These are phyloP conservation scores for Eruca vesicaria DNA, from an alignment of 441 rosid genomes.

Conservation along the genomic window DNA sequence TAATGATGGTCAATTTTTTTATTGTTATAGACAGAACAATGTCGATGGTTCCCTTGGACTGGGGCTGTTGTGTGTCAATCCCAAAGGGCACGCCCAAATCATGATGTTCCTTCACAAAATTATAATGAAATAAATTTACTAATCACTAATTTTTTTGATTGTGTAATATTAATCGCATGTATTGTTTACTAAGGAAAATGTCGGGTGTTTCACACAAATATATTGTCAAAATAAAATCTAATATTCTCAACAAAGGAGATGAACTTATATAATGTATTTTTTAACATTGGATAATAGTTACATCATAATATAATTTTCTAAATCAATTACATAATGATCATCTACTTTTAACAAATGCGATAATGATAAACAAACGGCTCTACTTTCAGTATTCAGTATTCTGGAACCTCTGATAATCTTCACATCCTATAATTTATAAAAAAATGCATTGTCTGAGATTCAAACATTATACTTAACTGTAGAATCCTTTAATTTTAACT, in stretches of 20 bases:
- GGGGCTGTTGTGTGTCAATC: conserved; percentile 8
- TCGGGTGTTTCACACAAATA: background rate
- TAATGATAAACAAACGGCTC: too few relatives aligned
- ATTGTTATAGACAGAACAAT: background rate
- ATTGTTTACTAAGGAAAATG: background rate
- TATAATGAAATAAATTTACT: background rate
- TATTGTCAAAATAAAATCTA: background rate
- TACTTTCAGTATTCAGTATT: too few relatives aligned
- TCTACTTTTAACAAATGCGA: too few relatives aligned
- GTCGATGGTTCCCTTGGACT: background rate
- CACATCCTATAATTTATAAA: too few relatives aligned
- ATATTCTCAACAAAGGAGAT: background rate
- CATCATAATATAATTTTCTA: too few relatives aligned
- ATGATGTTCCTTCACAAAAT: conserved; percentile 17
- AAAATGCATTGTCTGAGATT: too few relatives aligned
- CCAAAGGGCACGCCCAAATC: conserved; percentile 24
- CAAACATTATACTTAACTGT: too few relatives aligned
- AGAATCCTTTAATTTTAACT: too few relatives aligned
- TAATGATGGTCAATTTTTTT: background rate
- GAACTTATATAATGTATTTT: background rate
- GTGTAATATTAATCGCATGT: background rate
- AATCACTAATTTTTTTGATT: background rate
- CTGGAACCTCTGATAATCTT: too few relatives aligned
- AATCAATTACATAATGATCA: too few relatives aligned
- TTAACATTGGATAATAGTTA: too few relatives aligned